These are phyloP conservation scores for Globisporangium okanoganense DNA, from an alignment of 352 stramenopile genomes.

Conservation along the genomic window DNA sequence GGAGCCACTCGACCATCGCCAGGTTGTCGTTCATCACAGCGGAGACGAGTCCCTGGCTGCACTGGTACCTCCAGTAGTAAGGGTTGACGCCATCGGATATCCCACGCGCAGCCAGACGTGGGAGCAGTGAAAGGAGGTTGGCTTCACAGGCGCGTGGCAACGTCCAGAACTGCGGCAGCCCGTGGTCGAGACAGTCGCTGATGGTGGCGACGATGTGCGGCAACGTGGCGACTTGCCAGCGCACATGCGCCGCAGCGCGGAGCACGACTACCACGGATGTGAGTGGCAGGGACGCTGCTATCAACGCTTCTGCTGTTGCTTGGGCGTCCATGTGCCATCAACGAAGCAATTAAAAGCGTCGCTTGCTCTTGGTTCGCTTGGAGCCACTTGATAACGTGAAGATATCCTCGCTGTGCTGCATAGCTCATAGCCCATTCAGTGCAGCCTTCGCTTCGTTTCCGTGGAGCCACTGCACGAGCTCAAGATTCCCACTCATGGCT, in stretches of 20 bases:
- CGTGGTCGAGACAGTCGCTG: neutral
- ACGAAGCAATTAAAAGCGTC: too few relatives aligned
- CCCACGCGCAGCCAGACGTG: neutral
- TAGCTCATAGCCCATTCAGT: neutral
- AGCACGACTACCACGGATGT: neutral
- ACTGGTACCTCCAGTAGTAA: neutral
- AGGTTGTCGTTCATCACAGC: slow-evolving; percentile 1
- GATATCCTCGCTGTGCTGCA: neutral
- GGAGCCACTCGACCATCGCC: neutral
- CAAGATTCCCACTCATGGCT: neutral
- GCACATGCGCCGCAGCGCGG: neutral
- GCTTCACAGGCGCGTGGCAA: neutral
- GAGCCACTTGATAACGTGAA: neutral
- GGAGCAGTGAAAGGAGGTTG: neutral
- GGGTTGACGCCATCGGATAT: neutral
- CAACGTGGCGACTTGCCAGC: neutral
- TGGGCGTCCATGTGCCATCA: too few relatives aligned
- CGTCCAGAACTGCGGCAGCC: neutral
- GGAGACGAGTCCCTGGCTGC: neutral
- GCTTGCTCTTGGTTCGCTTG: neutral
- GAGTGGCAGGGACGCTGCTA: neutral
- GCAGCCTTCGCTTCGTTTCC: neutral
- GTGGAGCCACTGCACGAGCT: neutral
- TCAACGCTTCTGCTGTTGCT: too few relatives aligned
- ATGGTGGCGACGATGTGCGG: neutral